Evolutionary conservation across 495 filamentous ascomycete species (phyloP).

Genomic region (Penicillium daleae): DNA sequence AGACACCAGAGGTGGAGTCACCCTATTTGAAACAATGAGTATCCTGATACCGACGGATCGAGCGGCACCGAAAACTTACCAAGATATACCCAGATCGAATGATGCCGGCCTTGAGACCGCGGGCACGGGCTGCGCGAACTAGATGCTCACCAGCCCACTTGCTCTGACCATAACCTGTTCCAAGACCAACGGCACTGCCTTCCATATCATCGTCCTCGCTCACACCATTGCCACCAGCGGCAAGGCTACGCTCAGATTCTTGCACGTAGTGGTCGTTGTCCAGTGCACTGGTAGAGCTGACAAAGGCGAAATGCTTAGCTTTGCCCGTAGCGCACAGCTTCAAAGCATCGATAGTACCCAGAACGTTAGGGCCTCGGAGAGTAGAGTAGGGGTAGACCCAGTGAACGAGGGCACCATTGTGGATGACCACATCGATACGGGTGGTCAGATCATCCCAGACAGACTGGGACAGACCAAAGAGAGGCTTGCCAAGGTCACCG

Average conservation of each 20-base stretch:
- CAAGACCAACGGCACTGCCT: conserved; percentile 65
- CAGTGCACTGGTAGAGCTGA: conserved; percentile 83
- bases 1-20: conserved; percentile 69
- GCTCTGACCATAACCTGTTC: conserved; percentile 88
- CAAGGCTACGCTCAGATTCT: conserved; percentile 64
- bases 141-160: conserved; percentile 88
- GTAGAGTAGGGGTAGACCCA: conserved; percentile 84
- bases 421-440: conserved; percentile 78
- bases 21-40: conserved; percentile 31
- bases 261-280: conserved; percentile 80
- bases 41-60: background rate
- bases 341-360: conserved; percentile 77
- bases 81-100: conserved; percentile 87
- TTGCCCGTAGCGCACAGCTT: conserved; percentile 74
- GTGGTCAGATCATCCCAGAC: conserved; percentile 66
- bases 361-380: conserved; percentile 77
- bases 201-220: conserved; percentile 67
- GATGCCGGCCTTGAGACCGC: conserved; percentile 76
- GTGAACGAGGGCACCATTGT: conserved; percentile 88
- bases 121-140: conserved; percentile 73
- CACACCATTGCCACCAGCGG: conserved; percentile 56
- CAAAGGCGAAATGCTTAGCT: conserved; percentile 80
- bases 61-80: conserved; percentile 31
- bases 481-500: conserved; percentile 72
- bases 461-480: conserved; percentile 67